Base-by-base conservation (phyloP, 2,329 filamentous ascomycete species). In the Neonectria sp. region DNA sequence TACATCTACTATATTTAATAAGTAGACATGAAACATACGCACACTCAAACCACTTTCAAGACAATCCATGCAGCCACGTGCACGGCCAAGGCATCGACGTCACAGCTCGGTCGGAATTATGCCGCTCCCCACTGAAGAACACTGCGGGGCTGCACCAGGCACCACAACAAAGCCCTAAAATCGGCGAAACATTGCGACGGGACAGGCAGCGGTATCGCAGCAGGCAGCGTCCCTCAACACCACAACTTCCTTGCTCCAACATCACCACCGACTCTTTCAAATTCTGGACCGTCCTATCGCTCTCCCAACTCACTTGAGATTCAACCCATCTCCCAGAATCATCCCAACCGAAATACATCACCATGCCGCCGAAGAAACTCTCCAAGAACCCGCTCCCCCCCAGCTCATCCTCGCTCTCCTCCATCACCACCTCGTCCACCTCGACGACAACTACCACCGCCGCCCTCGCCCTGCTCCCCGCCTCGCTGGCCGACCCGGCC, bases 401-500 rank as follows among this genome's bases (percentile, higher is more conserved):
- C 46, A 73, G 72, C 45, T 64, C 72, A 9, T 70, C 70, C 15
- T 70, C 66, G 31, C 65, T 66, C 67, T 68, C 71, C 31, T 64
- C 71, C 17, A 68, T 67, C 35, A 58, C 68, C 48, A 67, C 66
- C 55, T 67, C 69, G 1, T 74, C 76, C 78, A 84, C 56, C 6
- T 74, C 73, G 11, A 60, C 52, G n/a, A 55, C 76, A 45, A 24
- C 55, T 78, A 82, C 78, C 82, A 86, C 57, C 33, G 25, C 60
- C n/a, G 40, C 59, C 1, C 56, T 71, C 66, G 57, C 66, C 40
- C 55, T 71, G 40, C 67, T 80, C 24, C 85, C 86, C 5, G 37
- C 78, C 25, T 83, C 85, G 72, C 84, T 89, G 43, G 76, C 79
- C 71, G 85, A 89, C 79, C 81, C 89, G 48, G 59, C 73, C 15